Base-by-base conservation (phyloP, 441 rosid species). In the Lagerstroemia fauriei region DNA sequence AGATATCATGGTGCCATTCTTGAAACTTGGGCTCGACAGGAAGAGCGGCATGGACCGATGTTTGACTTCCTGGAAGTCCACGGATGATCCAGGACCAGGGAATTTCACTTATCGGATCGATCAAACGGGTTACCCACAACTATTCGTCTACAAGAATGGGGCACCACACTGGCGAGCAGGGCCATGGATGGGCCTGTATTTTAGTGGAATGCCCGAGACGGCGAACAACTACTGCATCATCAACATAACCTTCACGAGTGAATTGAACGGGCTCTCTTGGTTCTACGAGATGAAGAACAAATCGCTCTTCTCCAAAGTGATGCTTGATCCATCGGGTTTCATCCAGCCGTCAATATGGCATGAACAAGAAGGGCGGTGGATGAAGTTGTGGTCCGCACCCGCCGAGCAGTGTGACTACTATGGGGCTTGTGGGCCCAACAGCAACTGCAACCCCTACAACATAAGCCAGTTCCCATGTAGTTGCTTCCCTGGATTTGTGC, bases 401-500 rank as follows among this genome's bases (percentile, higher is more conserved):
- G 6, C 6, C 6, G 44, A 38, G 44, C 44, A 38, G 18, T 93
- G 98, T 72, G 73, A 69, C 46, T 22, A 32, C 44, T 69, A 91
- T 75, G 31, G 74, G 25, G 78, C 84, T 27, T 94, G 98, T 50
- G 98, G 98, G 14, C 80, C 85, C 3, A 91, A 92, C 50, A 78
- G 89, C 84, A 84, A 87, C 32, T 95, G 98, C 13, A 88, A 92
- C 85, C 85, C 92, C 0, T 84, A 85, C 44, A 38, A 38, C 44
- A 38, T 38, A 38, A 38, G 44, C 44, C 65, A 66, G 70, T 91
- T 89, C 51, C 87, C 85, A 47, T 95, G 98, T 79, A 77, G 79
- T 10, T 95, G 98, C 77, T 44, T 93, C 17, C 97, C 98, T 0
- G 98, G 97, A 3, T 93, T 87, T 48, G 87, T 85, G 68, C 98